Conservation (phyloP, 257 asterid genomes). For the Penstemon barbatus region DNA sequence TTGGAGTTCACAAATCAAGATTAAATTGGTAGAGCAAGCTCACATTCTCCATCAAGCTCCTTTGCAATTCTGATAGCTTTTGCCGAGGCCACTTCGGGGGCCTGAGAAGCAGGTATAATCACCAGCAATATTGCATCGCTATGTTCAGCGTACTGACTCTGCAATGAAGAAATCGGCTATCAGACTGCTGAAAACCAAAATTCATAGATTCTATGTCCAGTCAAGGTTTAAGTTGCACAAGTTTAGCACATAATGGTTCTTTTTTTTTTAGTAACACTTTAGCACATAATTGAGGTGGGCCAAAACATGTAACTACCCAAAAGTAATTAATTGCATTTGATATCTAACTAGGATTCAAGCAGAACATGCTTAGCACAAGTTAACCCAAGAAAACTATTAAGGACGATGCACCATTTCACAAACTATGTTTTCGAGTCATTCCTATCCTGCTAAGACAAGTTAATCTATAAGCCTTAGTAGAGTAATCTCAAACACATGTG, state of each 20-base stretch:
- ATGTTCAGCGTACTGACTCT: conserved; percentile 88
- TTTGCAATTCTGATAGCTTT: conserved; percentile 93
- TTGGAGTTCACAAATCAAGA: conserved; percentile 23
- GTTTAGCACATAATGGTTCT: background rate
- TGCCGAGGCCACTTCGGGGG: conserved; percentile 88
- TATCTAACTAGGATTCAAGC: conserved; percentile 2
- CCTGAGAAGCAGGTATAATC: conserved; percentile 89
- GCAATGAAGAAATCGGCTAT: conserved; percentile 29
- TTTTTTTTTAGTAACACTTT: background rate
- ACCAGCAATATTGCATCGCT: conserved; percentile 91
- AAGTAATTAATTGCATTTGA: background rate
- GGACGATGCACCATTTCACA: conserved; percentile 3
- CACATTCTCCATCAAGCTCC: conserved; percentile 96
- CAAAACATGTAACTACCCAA: conserved; percentile 4
- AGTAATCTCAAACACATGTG: no score
- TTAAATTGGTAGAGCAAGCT: conserved; percentile 36
- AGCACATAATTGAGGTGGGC: background rate
- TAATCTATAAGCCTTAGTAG: background rate
- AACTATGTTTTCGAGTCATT: background rate
- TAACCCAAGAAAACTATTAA: background rate
- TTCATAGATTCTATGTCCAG: background rate
- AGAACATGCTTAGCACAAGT: background rate
- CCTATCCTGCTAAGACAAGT: background rate
- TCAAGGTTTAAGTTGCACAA: background rate
- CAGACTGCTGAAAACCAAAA: conserved; percentile 26